A percentile compares a stretch with the other conserved stretches of the same genome.
Conservation (phyloP, 805 yeast species). For the Metschnikowia continentalis region DNA sequence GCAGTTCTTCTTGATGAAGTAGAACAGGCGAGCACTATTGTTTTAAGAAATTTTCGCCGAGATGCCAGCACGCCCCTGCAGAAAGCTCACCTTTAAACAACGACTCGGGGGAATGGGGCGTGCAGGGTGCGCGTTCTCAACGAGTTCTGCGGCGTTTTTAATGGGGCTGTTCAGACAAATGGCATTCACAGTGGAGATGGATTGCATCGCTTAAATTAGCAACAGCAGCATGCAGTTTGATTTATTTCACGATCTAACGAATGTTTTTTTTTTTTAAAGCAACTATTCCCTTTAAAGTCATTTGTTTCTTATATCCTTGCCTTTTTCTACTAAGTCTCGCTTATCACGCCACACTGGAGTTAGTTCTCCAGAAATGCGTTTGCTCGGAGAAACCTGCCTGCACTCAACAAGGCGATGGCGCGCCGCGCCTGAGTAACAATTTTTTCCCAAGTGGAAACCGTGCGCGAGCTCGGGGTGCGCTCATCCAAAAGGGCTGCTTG, state of each 20-base stretch:
- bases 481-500: neutral
- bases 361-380: neutral
- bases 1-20: neutral
- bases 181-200: neutral
- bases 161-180: neutral
- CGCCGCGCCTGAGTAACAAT: neutral
- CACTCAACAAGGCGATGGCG: neutral
- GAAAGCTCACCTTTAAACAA: neutral
- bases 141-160: conserved; percentile 2
- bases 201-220: neutral
- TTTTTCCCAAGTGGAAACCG: neutral
- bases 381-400: neutral
- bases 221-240: neutral
- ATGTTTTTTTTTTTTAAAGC: too few relatives aligned
- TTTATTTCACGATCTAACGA: neutral
- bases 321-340: neutral
- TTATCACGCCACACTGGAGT: neutral
- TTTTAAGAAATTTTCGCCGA: conserved; percentile 2
- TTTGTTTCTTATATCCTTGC: neutral
- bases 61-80: neutral
- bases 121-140: neutral
- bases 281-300: neutral
- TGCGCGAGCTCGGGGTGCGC: neutral
- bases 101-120: neutral
- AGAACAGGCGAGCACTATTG: neutral